Evolutionary conservation across 495 filamentous ascomycete genomes (phyloP).

Genomic region (Astrothelium subdiscretum): DNA sequence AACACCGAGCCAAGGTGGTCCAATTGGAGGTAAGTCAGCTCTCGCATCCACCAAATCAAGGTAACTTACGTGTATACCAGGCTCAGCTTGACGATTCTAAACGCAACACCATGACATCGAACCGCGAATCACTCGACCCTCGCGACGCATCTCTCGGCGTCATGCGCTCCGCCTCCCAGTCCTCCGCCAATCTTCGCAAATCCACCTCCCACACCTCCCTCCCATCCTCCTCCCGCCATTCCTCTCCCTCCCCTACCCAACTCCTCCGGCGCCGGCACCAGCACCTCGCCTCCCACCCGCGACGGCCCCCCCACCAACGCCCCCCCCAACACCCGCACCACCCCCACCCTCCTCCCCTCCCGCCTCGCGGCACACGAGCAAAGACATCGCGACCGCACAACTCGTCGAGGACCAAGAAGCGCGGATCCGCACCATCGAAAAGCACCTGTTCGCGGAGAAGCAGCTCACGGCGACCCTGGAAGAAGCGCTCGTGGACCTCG

Average conservation of each 20-base stretch:
- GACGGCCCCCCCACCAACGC: constrained; percentile 19
- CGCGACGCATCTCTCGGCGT: constrained; percentile 31
- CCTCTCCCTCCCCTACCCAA: constrained; percentile 84
- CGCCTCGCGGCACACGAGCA: constrained; percentile 58
- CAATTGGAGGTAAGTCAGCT: constrained; percentile 50
- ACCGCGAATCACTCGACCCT: constrained; percentile 29
- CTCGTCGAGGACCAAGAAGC: constrained; percentile 88
- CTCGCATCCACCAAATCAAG: constrained; percentile 14
- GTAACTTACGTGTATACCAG: constrained; percentile 35
- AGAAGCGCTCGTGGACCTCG: constrained; percentile 88
- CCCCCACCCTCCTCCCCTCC: constrained; percentile 36
- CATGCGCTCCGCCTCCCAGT: constrained; percentile 66
- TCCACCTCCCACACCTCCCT: constrained; percentile 70
- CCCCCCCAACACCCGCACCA: constrained; percentile 21
- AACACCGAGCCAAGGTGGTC: constrained; percentile 49
- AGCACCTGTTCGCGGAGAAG: constrained; percentile 91
- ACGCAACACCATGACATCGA: constrained; percentile 23
- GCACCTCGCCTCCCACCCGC: constrained; percentile 36
- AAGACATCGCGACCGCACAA: constrained; percentile 63
- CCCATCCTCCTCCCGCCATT: constrained; percentile 80
- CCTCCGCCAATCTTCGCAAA: constrained; percentile 67
- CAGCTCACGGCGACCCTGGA: constrained; percentile 90
- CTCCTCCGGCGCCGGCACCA: constrained; percentile 27
- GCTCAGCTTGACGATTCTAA: constrained; percentile 46
- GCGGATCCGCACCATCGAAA: constrained; percentile 90